Conservation (phyloP, 352 stramenopile species). For the Phytophthora pinifolia region DNA sequence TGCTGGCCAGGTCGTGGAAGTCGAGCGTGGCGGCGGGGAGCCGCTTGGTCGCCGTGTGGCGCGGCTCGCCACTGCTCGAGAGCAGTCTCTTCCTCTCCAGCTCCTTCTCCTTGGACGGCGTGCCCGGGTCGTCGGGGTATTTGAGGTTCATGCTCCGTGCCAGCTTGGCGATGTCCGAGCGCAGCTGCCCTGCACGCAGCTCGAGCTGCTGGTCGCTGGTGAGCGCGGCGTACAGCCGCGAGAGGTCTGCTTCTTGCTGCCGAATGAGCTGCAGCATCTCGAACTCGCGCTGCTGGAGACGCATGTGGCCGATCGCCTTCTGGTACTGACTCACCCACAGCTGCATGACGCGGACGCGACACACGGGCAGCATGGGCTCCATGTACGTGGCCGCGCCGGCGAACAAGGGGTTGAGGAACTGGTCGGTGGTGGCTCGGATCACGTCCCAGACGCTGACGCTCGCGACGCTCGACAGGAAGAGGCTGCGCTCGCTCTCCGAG, state of each 20-base stretch:
- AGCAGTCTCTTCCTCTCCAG: conserved; percentile 18
- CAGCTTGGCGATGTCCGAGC: conserved; percentile 70
- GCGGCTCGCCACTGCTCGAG: conserved; percentile 10
- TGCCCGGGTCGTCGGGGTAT: conserved; percentile 42
- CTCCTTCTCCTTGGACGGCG: conserved; percentile 23
- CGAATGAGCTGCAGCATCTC: conserved; percentile 84
- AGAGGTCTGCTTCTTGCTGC: conserved; percentile 79
- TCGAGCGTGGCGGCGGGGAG: conserved; percentile 39
- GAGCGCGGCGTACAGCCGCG: conserved; percentile 58
- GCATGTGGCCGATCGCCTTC: conserved; percentile 88
- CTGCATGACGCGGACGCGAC: conserved; percentile 85
- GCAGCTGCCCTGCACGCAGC: conserved; percentile 59
- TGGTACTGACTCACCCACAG: conserved; percentile 87
- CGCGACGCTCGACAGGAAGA: conserved; percentile 64
- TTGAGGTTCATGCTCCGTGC: conserved; percentile 76
- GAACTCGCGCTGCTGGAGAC: conserved; percentile 82
- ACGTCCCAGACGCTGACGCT: conserved; percentile 86
- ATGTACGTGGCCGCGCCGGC: conserved; percentile 41
- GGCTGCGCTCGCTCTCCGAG: conserved; percentile 69
- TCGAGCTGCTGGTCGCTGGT: conserved; percentile 64
- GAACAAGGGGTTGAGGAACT: conserved; percentile 85
- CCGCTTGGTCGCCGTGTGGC: conserved; percentile 20
- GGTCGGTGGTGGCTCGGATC: conserved; percentile 77
- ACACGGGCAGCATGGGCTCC: conserved; percentile 81
- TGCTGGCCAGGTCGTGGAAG: conserved; percentile 53